Conservation (phyloP, 2,329 filamentous ascomycete species). For the Hortaea werneckii region DNA sequence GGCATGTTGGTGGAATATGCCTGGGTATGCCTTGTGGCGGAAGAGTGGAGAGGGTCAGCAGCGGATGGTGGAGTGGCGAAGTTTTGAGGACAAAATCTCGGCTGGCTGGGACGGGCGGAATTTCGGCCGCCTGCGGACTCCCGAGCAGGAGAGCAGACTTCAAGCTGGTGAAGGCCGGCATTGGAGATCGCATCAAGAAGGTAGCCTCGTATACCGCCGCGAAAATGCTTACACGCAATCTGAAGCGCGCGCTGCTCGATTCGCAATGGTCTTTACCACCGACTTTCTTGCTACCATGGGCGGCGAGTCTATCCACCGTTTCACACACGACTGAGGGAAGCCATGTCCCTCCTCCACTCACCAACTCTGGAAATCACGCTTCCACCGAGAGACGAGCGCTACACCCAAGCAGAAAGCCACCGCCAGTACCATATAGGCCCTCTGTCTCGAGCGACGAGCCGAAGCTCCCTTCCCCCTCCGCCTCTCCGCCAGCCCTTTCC, state of each 20-base stretch:
- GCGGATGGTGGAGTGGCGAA: neutral
- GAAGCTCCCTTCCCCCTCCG: conserved; percentile 1
- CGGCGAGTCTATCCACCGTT: conserved; percentile 34
- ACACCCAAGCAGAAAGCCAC: neutral
- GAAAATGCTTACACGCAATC: conserved; percentile 38
- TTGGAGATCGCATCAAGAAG: too few relatives aligned
- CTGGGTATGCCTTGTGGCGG: neutral
- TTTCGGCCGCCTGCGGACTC: neutral
- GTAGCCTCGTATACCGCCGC: too few relatives aligned
- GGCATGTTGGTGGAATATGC: conserved; percentile 42
- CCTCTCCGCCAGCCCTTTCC: conserved; percentile 33
- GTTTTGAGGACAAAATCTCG: neutral
- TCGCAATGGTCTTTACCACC: conserved; percentile 44
- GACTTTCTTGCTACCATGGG: conserved; percentile 43
- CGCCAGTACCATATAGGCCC: neutral
- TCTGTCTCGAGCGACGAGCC: conserved; percentile 10
- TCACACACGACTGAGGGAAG: conserved; percentile 20
- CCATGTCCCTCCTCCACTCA: conserved; percentile 29
- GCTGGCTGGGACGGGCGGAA: neutral
- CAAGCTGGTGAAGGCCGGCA: neutral
- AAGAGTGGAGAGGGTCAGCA: neutral
- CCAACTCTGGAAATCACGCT: conserved; percentile 28
- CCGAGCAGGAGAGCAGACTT: neutral
- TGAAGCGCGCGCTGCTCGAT: conserved; percentile 55
- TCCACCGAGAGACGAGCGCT: conserved; percentile 1